Evolutionary conservation across 1,284 basidiomycete genomes (phyloP).

Genomic region (Malassezia sympodialis): DNA sequence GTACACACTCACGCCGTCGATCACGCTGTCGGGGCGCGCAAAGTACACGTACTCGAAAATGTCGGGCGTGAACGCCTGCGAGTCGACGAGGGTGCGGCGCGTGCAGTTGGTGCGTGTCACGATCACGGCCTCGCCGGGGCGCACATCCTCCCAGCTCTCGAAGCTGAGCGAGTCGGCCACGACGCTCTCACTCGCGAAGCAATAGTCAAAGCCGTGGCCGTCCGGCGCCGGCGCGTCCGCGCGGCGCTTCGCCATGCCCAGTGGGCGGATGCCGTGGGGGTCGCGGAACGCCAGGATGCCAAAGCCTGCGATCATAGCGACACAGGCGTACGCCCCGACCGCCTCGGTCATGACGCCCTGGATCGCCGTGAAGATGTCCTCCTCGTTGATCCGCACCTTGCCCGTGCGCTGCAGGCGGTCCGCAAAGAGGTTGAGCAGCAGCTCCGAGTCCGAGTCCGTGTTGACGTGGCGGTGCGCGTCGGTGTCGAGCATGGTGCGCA

Average conservation of each 20-base stretch:
- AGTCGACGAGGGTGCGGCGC: slow-evolving; percentile 33
- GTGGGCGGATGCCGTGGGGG: slow-evolving; percentile 93
- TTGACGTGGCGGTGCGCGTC: slow-evolving; percentile 97
- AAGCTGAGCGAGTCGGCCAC: slow-evolving; percentile 90
- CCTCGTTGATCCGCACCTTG: slow-evolving; percentile 98
- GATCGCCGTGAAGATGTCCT: slow-evolving; percentile 94
- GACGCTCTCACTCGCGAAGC: slow-evolving; percentile 90
- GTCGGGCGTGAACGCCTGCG: slow-evolving; percentile 58
- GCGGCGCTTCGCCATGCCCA: slow-evolving; percentile 49
- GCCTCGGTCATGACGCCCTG: slow-evolving; percentile 76
- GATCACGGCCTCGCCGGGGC: slow-evolving; percentile 86
- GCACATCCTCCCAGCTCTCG: slow-evolving; percentile 82
- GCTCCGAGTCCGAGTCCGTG: slow-evolving; percentile 93
- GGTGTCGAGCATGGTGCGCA: slow-evolving; percentile 86
- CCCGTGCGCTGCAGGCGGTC: slow-evolving; percentile 96
- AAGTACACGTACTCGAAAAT: slow-evolving; percentile 99
- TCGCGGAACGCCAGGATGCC: slow-evolving; percentile 97
- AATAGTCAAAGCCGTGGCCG: slow-evolving; percentile 58
- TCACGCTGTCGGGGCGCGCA: slow-evolving; percentile 90
- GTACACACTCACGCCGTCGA: slow-evolving; percentile 96
- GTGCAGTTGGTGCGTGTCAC: slow-evolving; percentile 57
- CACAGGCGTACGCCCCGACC: slow-evolving; percentile 89
- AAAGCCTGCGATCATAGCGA: slow-evolving; percentile 96
- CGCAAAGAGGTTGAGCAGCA: slow-evolving; percentile 93
- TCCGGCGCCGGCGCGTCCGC: slow-evolving; percentile 18